Percentiles rank a stretch among this genome's conserved stretches.
phyloP scores from a whole-genome alignment of 1,139 yeast species.

The Pichia cactophila region DNA sequence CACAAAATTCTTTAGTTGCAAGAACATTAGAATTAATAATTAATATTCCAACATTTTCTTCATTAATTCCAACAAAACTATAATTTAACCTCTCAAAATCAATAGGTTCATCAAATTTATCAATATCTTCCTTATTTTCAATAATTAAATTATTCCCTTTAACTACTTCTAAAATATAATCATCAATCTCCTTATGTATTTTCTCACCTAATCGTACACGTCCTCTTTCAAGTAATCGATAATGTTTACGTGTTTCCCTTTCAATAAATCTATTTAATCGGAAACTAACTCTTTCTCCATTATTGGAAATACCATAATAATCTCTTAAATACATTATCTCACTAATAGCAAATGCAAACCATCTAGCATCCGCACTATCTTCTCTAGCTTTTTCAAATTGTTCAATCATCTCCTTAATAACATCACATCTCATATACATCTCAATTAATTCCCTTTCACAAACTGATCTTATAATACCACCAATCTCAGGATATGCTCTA shows the following conservation, averaged over 20 bases:
- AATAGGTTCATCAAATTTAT: not conserved
- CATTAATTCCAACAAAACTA: not conserved
- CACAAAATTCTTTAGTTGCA: conserved; percentile 67
- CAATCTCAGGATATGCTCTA: not conserved
- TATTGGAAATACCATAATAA: not conserved
- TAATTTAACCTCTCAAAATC: not conserved
- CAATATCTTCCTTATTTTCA: not conserved
- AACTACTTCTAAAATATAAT: no score
- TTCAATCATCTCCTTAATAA: no score
- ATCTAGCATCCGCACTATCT: not conserved
- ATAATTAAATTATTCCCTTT: not conserved
- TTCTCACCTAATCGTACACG: no score
- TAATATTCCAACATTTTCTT: not conserved
- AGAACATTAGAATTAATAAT: conserved; percentile 64
- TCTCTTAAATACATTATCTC: conserved; percentile 51
- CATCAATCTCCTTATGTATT: not conserved
- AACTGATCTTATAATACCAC: not conserved
- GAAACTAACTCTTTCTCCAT: conserved; percentile 17
- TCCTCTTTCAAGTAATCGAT: conserved; percentile 5
- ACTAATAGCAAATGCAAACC: conserved; percentile 39
- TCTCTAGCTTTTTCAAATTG: not conserved
- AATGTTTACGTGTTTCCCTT: conserved; percentile 21
- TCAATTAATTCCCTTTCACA: not conserved
- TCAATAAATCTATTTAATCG: conserved; percentile 23
- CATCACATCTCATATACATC: not conserved